Evolutionary conservation across 2,329 filamentous ascomycete species (phyloP).

Genomic region (Lachnellula subtilissima): DNA sequence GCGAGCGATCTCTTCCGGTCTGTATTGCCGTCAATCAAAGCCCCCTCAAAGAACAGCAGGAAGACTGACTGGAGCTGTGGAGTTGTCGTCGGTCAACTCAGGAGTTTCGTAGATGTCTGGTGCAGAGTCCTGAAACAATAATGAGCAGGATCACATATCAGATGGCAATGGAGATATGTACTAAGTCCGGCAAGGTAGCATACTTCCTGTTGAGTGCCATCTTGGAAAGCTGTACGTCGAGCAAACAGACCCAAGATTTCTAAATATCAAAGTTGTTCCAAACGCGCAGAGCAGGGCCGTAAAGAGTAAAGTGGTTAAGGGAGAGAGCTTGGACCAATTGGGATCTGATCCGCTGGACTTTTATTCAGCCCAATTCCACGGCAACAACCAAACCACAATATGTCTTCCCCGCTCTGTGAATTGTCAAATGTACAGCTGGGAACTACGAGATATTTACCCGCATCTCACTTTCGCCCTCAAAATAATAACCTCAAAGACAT

Average conservation of each 20-base stretch:
- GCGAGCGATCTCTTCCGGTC: conserved; percentile 45
- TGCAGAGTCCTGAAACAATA: conserved; percentile 66
- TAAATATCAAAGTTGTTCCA: background rate
- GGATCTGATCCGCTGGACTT: background rate
- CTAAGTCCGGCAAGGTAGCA: conserved; percentile 73
- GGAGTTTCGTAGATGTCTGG: conserved; percentile 97
- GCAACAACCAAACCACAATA: background rate
- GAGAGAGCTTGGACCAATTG: conserved; percentile 4
- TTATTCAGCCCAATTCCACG: background rate
- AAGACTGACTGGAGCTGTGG: conserved; percentile 67
- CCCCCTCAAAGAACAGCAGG: background rate
- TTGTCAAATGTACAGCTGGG: background rate
- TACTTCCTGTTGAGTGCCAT: conserved; percentile 82
- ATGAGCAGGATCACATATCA: background rate
- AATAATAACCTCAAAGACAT: background rate
- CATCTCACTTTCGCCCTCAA: background rate
- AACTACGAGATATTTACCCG: background rate
- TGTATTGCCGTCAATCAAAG: conserved; percentile 12
- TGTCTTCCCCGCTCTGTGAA: background rate
- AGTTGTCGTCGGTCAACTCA: conserved; percentile 83
- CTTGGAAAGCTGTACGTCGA: conserved; percentile 5
- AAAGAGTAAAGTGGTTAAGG: background rate
- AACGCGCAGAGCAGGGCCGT: background rate
- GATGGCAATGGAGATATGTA: conserved; percentile 34
- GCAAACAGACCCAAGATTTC: background rate